These are phyloP conservation scores for Neofusicoccum umdonicola DNA, from an alignment of 2,329 filamentous ascomycete species.

Conservation along the genomic window DNA sequence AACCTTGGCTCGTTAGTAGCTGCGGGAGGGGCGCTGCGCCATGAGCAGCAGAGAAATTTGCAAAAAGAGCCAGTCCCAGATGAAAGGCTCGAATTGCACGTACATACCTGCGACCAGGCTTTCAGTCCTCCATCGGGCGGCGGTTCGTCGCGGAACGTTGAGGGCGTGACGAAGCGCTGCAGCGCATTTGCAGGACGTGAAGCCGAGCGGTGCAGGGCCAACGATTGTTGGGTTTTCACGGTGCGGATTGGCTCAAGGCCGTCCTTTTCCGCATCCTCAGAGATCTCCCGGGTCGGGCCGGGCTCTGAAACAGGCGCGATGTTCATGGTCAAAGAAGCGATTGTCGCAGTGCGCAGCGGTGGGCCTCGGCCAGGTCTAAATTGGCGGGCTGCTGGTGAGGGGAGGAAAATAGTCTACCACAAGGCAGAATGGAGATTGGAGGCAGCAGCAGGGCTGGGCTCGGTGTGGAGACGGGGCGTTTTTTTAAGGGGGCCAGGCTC, in stretches of 20 bases:
- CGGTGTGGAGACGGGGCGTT: neutral
- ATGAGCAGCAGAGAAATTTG: constrained; percentile 17
- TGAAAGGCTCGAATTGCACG: neutral
- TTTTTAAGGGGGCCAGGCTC: neutral
- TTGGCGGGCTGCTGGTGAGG: neutral
- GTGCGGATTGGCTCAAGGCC: neutral
- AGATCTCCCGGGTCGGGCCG: neutral
- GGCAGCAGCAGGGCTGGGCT: neutral
- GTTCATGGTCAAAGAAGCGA: neutral
- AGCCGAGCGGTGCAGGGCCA: neutral
- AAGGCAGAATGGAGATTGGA: neutral
- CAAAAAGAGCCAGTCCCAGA: constrained; percentile 11
- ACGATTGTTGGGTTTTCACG: neutral
- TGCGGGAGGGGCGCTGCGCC: neutral
- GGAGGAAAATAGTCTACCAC: neutral
- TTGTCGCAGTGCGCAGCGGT: neutral
- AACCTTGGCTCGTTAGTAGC: constrained; percentile 35
- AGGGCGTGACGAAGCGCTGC: constrained; percentile 11
- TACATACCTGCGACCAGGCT: constrained; percentile 19
- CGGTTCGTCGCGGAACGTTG: constrained; percentile 7
- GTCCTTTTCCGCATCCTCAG: neutral
- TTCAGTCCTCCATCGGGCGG: constrained; percentile 20
- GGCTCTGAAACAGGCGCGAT: neutral
- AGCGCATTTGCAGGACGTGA: neutral
- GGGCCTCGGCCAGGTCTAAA: neutral